phyloP scores from a whole-genome alignment of 2,329 filamentous ascomycete species.

The Aspergillus hiratsukae region DNA sequence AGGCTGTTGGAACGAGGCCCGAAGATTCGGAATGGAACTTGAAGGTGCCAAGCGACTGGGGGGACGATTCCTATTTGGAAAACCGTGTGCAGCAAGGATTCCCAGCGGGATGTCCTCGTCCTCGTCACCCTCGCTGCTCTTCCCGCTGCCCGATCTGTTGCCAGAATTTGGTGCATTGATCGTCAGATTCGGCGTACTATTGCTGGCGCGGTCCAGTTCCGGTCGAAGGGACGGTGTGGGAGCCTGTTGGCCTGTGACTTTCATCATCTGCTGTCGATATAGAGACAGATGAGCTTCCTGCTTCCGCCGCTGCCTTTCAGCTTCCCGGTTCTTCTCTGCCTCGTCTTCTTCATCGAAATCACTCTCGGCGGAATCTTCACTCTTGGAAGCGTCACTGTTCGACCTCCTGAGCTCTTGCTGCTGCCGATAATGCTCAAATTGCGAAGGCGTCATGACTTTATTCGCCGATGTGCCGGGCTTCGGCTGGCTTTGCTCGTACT shows the following conservation, averaged over 20 bases:
- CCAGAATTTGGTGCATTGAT: constrained; percentile 35
- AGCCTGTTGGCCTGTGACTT: constrained; percentile 73
- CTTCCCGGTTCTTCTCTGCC: constrained; percentile 65
- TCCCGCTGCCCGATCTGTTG: constrained; percentile 34
- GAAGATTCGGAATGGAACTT: constrained; percentile 68
- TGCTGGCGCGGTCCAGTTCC: constrained; percentile 51
- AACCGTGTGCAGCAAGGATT: constrained; percentile 83
- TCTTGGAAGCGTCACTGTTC: constrained; percentile 45
- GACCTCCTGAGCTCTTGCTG: constrained; percentile 64
- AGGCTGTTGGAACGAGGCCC: constrained; percentile 48
- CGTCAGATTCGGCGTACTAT: constrained; percentile 60
- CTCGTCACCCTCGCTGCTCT: constrained; percentile 58
- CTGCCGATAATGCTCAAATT: constrained; percentile 76
- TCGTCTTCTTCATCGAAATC: constrained; percentile 77
- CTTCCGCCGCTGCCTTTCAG: constrained; percentile 73
- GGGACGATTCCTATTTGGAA: constrained; percentile 72
- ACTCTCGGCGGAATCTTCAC: constrained; percentile 54
- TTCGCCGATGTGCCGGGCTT: constrained; percentile 44
- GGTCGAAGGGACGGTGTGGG: constrained; percentile 50
- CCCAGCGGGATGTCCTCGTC: constrained; percentile 85
- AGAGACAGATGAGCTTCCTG: constrained; percentile 87
- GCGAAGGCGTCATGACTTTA: constrained; percentile 84
- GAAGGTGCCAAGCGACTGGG: constrained; percentile 63
- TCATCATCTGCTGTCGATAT: constrained; percentile 95
- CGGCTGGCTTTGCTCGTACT: constrained; percentile 38